Percentiles rank a stretch among this genome's conserved stretches.
phyloP scores from a whole-genome alignment of 2,329 filamentous ascomycete species.

The Aspergillus costaricaensis region DNA sequence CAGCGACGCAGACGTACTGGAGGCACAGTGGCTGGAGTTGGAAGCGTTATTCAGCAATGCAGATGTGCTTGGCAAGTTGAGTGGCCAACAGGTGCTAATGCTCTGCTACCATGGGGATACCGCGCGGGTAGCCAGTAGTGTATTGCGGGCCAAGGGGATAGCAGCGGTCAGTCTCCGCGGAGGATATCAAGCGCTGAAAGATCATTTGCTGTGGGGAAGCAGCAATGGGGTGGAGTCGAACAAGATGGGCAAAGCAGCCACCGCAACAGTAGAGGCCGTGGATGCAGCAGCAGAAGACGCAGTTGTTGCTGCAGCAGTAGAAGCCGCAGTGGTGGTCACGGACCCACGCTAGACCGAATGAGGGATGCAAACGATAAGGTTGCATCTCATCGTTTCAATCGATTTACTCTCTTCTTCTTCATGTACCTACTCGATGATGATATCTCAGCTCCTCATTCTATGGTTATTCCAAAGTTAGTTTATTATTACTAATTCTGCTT shows the following conservation, averaged over 20 bases:
- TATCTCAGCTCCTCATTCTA: background rate
- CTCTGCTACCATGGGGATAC: slow-evolving; percentile 59
- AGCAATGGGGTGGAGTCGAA: slow-evolving; percentile 14
- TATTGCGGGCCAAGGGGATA: slow-evolving; percentile 54
- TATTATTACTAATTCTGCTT: background rate
- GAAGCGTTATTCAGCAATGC: slow-evolving; percentile 45
- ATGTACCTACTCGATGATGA: background rate
- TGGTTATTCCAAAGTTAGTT: background rate
- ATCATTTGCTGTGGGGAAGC: slow-evolving; percentile 30
- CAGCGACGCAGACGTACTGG: slow-evolving; percentile 46
- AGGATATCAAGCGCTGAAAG: slow-evolving; percentile 37
- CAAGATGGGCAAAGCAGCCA: background rate
- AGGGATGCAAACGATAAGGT: background rate
- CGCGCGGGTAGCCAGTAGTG: slow-evolving; percentile 56
- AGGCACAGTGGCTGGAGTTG: slow-evolving; percentile 51
- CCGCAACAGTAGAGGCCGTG: too few relatives aligned
- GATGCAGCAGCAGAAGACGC: background rate
- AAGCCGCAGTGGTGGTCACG: background rate
- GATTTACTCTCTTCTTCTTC: background rate
- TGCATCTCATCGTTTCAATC: background rate
- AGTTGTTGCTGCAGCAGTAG: background rate
- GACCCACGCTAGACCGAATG: background rate
- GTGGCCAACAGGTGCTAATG: slow-evolving; percentile 45
- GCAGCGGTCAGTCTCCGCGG: slow-evolving; percentile 52
- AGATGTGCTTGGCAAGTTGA: slow-evolving; percentile 23